phyloP scores from a whole-genome alignment of 2,329 filamentous ascomycete species.

The Sphaerostilbella broomeana region DNA sequence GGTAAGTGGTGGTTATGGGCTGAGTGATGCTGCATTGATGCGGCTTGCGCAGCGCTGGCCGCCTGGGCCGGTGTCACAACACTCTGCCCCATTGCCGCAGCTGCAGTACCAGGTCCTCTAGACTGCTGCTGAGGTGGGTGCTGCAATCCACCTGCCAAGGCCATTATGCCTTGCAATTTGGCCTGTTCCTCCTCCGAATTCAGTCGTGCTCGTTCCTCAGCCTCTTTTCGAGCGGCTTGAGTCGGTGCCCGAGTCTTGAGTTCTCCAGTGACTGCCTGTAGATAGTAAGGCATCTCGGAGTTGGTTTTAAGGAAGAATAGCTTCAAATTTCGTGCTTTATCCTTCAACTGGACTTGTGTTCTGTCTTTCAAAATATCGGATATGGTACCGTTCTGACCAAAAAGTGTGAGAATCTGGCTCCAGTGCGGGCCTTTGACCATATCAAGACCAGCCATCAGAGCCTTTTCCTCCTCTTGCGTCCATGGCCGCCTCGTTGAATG shows the following conservation, averaged over 20 bases:
- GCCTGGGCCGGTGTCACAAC: slow-evolving; percentile 30
- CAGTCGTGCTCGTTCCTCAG: slow-evolving; percentile 54
- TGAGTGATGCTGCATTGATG: slow-evolving; percentile 14
- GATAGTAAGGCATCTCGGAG: slow-evolving; percentile 81
- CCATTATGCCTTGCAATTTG: slow-evolving; percentile 54
- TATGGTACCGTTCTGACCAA: slow-evolving; percentile 71
- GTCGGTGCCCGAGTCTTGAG: slow-evolving; percentile 77
- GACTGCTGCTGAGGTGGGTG: slow-evolving; percentile 25
- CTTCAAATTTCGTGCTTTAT: slow-evolving; percentile 85
- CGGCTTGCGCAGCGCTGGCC: slow-evolving; percentile 23
- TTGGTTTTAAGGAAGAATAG: slow-evolving; percentile 88
- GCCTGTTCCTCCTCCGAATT: slow-evolving; percentile 55
- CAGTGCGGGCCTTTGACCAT: slow-evolving; percentile 87
- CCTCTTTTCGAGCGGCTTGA: slow-evolving; percentile 62
- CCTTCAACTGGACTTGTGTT: slow-evolving; percentile 86
- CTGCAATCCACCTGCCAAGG: slow-evolving; percentile 46
- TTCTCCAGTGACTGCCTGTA: slow-evolving; percentile 84
- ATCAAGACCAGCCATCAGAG: slow-evolving; percentile 80
- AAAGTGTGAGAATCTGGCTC: slow-evolving; percentile 83
- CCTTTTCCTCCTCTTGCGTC: slow-evolving; percentile 85
- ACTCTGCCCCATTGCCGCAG: slow-evolving; percentile 22
- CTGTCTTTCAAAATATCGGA: slow-evolving; percentile 80
- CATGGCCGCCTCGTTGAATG: slow-evolving; percentile 68
- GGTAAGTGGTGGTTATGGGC: slow-evolving; percentile 17
- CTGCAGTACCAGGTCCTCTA: slow-evolving; percentile 19